These are phyloP conservation scores for Colletotrichum sp. DNA, from an alignment of 2,329 filamentous ascomycete species.

Conservation along the genomic window DNA sequence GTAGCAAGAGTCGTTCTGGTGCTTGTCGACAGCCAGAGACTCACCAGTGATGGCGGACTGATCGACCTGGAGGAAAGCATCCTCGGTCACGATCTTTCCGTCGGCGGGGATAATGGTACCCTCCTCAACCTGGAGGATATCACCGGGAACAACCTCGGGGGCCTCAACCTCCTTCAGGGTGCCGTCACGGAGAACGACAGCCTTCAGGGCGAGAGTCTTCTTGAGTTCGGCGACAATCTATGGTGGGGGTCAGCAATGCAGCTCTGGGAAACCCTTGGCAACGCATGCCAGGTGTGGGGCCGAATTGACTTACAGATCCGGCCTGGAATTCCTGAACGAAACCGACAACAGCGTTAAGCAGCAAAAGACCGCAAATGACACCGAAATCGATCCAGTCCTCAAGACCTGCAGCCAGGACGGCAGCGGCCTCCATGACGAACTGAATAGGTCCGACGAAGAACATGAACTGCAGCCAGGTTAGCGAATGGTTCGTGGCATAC, in stretches of 20 bases:
- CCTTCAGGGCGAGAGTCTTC: constrained; percentile 88
- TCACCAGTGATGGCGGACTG: constrained; percentile 93
- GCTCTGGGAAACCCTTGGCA: constrained; percentile 1
- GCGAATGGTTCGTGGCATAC: not conserved
- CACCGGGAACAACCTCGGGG: constrained; percentile 84
- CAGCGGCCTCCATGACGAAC: constrained; percentile 90
- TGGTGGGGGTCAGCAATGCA: constrained; percentile 2
- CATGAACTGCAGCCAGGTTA: constrained; percentile 39
- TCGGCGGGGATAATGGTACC: constrained; percentile 92
- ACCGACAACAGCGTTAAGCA: constrained; percentile 85
- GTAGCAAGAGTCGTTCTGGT: constrained; percentile 80
- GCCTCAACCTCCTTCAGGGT: constrained; percentile 80
- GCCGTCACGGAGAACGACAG: constrained; percentile 84
- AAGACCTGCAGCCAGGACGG: constrained; percentile 82
- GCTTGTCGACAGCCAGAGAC: constrained; percentile 90
- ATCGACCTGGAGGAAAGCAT: constrained; percentile 87
- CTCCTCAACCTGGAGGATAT: constrained; percentile 90
- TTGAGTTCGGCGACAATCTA: constrained; percentile 86
- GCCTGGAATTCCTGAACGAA: constrained; percentile 92
- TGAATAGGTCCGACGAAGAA: constrained; percentile 92
- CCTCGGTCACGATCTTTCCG: constrained; percentile 82
- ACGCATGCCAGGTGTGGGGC: constrained; percentile 15
- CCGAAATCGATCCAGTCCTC: constrained; percentile 93
- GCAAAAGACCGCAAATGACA: constrained; percentile 82
- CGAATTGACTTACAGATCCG: constrained; percentile 56